Conservation (phyloP, 2,329 filamentous ascomycete species). For the Fusarium sp. region DNA sequence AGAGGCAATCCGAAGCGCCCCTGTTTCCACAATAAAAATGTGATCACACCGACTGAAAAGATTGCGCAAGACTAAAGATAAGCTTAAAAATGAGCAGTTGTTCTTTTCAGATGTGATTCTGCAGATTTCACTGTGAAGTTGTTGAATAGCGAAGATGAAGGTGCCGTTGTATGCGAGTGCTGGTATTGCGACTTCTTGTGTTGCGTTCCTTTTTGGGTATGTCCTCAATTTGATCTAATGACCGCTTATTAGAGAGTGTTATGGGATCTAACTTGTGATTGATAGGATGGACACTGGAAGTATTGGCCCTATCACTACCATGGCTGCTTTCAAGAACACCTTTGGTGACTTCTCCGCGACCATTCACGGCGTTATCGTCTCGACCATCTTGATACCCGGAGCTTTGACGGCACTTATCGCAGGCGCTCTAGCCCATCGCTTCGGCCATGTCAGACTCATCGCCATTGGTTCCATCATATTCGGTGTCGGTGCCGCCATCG, state of each 20-base stretch:
- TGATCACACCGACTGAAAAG: conserved; percentile 34
- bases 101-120: not conserved
- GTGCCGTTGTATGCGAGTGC: conserved; percentile 47
- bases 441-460: conserved; percentile 66
- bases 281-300: conserved; percentile 58
- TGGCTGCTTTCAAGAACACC: conserved; percentile 62
- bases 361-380: conserved; percentile 70
- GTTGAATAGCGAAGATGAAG: not conserved
- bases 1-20: conserved; percentile 25
- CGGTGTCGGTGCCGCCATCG: conserved; percentile 61
- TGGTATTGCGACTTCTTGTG: conserved; percentile 47
- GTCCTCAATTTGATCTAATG: too few species aligned
- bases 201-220: conserved; percentile 51
- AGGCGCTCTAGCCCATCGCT: conserved; percentile 64
- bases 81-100: conserved; percentile 3
- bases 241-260: too few species aligned
- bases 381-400: conserved; percentile 69
- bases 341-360: conserved; percentile 66
- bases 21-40: conserved; percentile 35
- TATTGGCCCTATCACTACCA: conserved; percentile 70
- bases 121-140: not conserved
- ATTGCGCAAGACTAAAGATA: conserved; percentile 9
- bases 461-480: conserved; percentile 65
- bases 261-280: too few species aligned
- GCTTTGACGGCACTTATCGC: conserved; percentile 70